Percentiles rank a stretch among this genome's conserved stretches.
Conservation (phyloP, 179 eudicot genomes). For the Heliamphora pulchella region DNA sequence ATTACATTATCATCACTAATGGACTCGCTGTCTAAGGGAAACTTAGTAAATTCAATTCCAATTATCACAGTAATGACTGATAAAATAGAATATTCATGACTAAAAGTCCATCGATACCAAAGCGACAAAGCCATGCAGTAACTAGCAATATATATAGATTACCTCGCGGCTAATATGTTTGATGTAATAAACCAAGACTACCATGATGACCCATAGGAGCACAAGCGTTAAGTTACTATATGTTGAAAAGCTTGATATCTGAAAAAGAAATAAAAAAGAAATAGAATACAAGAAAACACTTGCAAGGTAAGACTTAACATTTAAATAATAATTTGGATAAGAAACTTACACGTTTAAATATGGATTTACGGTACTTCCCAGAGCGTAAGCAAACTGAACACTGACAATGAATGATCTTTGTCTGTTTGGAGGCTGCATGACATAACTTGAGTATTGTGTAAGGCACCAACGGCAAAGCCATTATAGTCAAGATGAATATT, state of each 20-base stretch:
- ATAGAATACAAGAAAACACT: not conserved
- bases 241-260: conserved; percentile 68
- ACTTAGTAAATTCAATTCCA: not conserved
- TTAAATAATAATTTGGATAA: not conserved
- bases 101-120: not conserved
- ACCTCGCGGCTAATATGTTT: conserved; percentile 77
- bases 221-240: conserved; percentile 71
- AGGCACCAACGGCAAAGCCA: conserved; percentile 83
- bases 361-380: conserved; percentile 77
- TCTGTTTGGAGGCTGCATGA: conserved; percentile 56
- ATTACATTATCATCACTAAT: not conserved
- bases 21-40: not conserved
- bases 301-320: not conserved
- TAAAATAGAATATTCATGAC: not conserved
- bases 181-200: conserved; percentile 60
- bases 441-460: conserved; percentile 68
- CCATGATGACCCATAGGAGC: conserved; percentile 77
- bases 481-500: conserved; percentile 73
- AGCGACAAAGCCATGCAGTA: not conserved
- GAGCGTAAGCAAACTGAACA: conserved; percentile 69
- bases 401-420: conserved; percentile 54
- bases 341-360: conserved; percentile 49
- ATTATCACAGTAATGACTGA: not conserved
- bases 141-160: conserved; percentile 9
- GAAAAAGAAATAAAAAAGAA: conserved; percentile 18